phyloP scores from a whole-genome alignment of 805 yeast genomes.

The Saturnispora dispora region DNA sequence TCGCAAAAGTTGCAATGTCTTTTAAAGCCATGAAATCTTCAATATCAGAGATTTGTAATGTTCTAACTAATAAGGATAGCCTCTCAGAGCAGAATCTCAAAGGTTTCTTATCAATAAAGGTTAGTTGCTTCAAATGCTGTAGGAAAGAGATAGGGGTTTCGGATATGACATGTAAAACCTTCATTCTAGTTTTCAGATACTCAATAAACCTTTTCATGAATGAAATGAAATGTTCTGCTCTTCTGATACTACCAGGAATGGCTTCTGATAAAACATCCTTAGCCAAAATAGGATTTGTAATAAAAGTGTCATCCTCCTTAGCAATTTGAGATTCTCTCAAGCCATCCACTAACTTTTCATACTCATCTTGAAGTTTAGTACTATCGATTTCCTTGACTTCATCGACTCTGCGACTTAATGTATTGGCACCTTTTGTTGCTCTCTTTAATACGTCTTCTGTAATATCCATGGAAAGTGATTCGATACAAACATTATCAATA shows the following conservation, averaged over 20 bases:
- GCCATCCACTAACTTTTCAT: slow-evolving; percentile 85
- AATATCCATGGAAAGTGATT: slow-evolving; percentile 81
- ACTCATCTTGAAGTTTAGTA: slow-evolving; percentile 77
- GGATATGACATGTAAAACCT: slow-evolving; percentile 93
- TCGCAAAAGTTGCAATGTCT: slow-evolving; percentile 95
- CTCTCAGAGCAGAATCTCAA: slow-evolving; percentile 87
- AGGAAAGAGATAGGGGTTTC: slow-evolving; percentile 92
- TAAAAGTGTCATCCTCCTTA: slow-evolving; percentile 51
- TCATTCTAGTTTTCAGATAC: slow-evolving; percentile 93
- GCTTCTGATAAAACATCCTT: slow-evolving; percentile 84
- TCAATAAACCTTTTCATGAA: slow-evolving; percentile 89
- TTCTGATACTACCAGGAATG: slow-evolving; percentile 91
- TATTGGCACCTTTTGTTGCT: slow-evolving; percentile 81
- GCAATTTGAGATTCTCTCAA: slow-evolving; percentile 71
- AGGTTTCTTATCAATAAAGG: slow-evolving; percentile 90
- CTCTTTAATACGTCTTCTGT: slow-evolving; percentile 82
- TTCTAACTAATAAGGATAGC: slow-evolving; percentile 76
- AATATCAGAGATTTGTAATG: slow-evolving; percentile 76
- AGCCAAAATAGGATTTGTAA: slow-evolving; percentile 83
- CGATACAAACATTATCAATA: slow-evolving; percentile 97
- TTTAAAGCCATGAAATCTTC: slow-evolving; percentile 91
- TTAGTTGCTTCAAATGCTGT: slow-evolving; percentile 86
- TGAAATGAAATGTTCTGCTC: slow-evolving; percentile 95
- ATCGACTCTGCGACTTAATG: slow-evolving; percentile 72
- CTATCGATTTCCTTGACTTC: slow-evolving; percentile 79